phyloP scores from a whole-genome alignment of 2,329 filamentous ascomycete genomes.

The Epichloe gansuensis region DNA sequence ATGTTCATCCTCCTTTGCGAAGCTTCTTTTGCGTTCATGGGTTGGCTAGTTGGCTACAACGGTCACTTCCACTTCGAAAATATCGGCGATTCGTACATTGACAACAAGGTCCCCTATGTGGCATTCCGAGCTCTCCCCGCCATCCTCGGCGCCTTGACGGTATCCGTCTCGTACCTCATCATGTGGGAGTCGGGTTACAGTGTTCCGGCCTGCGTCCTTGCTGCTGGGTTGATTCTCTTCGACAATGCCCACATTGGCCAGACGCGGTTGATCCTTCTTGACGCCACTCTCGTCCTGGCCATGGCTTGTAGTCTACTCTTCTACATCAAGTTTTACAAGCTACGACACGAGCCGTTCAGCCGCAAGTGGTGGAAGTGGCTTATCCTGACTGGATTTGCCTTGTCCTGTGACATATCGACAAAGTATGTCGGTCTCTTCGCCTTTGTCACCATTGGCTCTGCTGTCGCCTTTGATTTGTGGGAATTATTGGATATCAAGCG shows the following conservation, averaged over 20 bases:
- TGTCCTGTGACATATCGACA: conserved; percentile 96
- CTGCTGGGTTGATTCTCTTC: conserved; percentile 76
- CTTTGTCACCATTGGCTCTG: conserved; percentile 92
- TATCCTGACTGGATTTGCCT: conserved; percentile 80
- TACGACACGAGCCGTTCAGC: conserved; percentile 76
- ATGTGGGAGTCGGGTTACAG: conserved; percentile 99
- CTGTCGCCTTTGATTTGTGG: conserved; percentile 91
- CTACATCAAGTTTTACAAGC: conserved; percentile 97
- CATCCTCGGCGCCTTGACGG: conserved; percentile 80
- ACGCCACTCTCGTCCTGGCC: conserved; percentile 85
- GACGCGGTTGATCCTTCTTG: conserved; percentile 86
- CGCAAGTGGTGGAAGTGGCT: conserved; percentile 99
- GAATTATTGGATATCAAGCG: conserved; percentile 84
- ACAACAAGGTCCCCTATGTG: conserved; percentile 94
- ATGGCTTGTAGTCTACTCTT: conserved; percentile 90
- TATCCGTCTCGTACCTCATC: conserved; percentile 88
- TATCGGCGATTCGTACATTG: conserved; percentile 96
- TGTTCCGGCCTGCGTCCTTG: conserved; percentile 79
- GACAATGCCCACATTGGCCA: conserved; percentile 98
- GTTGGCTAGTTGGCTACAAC: conserved; percentile 95
- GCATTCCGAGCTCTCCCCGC: conserved; percentile 91
- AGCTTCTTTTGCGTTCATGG: conserved; percentile 91
- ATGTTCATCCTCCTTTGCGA: conserved; percentile 95
- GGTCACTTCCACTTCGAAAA: conserved; percentile 98
- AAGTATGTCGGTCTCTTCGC: conserved; percentile 97